Conservation (phyloP, 2,329 filamentous ascomycete species). For the Nigrospora sphaerica region DNA sequence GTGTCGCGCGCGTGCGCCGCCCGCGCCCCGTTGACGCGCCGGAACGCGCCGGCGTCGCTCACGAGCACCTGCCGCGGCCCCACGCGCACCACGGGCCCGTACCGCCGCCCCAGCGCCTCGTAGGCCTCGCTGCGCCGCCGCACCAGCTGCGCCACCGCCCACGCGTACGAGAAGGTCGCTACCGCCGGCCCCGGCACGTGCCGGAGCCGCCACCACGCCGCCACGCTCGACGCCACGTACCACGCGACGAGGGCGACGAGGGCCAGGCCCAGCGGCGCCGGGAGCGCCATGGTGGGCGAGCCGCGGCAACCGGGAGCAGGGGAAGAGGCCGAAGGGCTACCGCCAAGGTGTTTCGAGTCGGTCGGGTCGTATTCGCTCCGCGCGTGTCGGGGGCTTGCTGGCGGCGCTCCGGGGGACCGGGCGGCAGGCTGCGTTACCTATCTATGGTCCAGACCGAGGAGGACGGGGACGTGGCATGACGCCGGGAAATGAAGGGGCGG, state of each 20-base stretch:
- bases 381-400: too few relatives aligned
- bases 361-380: too few relatives aligned
- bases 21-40: constrained; percentile 8
- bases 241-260: background rate
- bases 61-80: constrained; percentile 1
- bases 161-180: constrained; percentile 1
- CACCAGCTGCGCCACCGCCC: background rate
- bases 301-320: too few relatives aligned
- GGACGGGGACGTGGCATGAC: too few relatives aligned
- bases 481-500: too few relatives aligned
- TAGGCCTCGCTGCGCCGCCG: background rate
- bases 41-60: constrained; percentile 9
- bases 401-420: too few relatives aligned
- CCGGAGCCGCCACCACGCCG: constrained; percentile 3
- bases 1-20: constrained; percentile 6
- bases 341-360: too few relatives aligned
- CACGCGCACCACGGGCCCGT: constrained; percentile 5
- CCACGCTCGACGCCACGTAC: background rate
- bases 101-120: background rate
- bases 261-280: background rate
- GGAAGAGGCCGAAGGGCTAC: too few relatives aligned
- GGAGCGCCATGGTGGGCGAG: background rate
- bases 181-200: constrained; percentile 2
- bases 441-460: too few relatives aligned
- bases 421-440: too few relatives aligned